Evolutionary conservation across 257 asterid genomes (phyloP).

Genomic region (Lithospermum erythrorhizon): DNA sequence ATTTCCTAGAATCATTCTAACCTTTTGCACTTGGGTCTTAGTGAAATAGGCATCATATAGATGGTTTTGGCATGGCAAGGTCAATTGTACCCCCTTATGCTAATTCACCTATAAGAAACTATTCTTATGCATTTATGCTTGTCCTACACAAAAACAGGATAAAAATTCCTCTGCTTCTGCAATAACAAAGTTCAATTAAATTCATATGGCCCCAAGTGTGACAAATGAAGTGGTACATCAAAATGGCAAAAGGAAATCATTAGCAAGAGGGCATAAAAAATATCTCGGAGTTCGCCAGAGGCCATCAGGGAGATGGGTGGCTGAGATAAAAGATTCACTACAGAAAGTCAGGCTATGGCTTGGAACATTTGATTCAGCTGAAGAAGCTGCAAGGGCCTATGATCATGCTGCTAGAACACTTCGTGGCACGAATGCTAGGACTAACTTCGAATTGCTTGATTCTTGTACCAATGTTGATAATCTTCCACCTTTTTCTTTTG

Average conservation of each 20-base stretch:
- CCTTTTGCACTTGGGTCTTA: slow-evolving; percentile 3
- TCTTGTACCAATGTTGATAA: slow-evolving; percentile 9
- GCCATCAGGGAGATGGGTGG: slow-evolving; percentile 84
- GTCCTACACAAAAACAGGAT: slow-evolving; percentile 4
- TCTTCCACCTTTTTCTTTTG: slow-evolving; percentile 52
- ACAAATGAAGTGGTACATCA: slow-evolving; percentile 19
- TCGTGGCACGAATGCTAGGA: slow-evolving; percentile 55
- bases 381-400: slow-evolving; percentile 75
- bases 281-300: slow-evolving; percentile 71
- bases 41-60: slow-evolving; percentile 10
- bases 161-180: not conserved
- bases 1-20: slow-evolving; percentile 13
- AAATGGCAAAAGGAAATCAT: slow-evolving; percentile 27
- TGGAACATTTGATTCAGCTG: slow-evolving; percentile 75
- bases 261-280: slow-evolving; percentile 64
- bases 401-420: slow-evolving; percentile 69
- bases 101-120: not conserved
- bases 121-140: slow-evolving; percentile 1
- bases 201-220: slow-evolving; percentile 26
- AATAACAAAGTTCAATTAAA: not conserved
- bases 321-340: slow-evolving; percentile 73
- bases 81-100: slow-evolving; percentile 11
- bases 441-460: slow-evolving; percentile 36
- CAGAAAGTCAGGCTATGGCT: slow-evolving; percentile 74
- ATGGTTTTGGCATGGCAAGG: slow-evolving; percentile 10